Evolutionary conservation across 768 basidiomycete genomes (phyloP).

Genomic region (Pholiota molesta): DNA sequence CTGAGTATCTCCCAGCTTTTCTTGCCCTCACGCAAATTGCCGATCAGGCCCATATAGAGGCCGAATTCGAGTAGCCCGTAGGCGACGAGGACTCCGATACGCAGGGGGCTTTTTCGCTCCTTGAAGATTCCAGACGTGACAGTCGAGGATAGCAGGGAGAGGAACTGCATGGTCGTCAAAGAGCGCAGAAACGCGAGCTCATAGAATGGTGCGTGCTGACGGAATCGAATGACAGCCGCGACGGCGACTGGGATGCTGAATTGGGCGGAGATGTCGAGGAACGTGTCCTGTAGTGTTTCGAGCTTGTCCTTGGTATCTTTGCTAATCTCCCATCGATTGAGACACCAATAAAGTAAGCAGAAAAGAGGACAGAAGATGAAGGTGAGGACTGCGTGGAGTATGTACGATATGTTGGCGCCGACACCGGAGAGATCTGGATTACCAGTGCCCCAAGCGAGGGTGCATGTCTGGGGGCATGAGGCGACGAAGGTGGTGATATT

Average conservation of each 20-base stretch:
- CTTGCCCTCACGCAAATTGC: not conserved
- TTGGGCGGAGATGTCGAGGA: not conserved
- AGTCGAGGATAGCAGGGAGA: not conserved
- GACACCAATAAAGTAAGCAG: not conserved
- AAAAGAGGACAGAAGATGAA: constrained; percentile 16
- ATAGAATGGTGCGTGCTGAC: not conserved
- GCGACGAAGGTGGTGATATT: constrained; percentile 15
- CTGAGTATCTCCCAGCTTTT: not conserved
- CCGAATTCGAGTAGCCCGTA: not conserved
- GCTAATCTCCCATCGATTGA: not conserved
- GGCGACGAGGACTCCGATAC: not conserved
- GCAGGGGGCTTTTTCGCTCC: not conserved
- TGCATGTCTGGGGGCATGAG: constrained; percentile 16
- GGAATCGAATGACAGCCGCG: not conserved
- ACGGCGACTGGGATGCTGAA: not conserved
- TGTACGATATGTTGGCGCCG: constrained; percentile 21
- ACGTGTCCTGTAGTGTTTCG: not conserved
- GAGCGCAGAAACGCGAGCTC: not conserved
- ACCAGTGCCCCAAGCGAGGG: constrained; percentile 21
- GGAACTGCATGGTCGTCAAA: not conserved
- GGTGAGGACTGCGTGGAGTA: constrained; percentile 18
- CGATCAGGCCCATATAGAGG: not conserved
- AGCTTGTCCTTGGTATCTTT: not conserved
- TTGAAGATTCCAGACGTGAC: not conserved
- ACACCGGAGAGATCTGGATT: constrained; percentile 23